phyloP scores from a whole-genome alignment of 345 rosid species.

The Brassica cretica region DNA sequence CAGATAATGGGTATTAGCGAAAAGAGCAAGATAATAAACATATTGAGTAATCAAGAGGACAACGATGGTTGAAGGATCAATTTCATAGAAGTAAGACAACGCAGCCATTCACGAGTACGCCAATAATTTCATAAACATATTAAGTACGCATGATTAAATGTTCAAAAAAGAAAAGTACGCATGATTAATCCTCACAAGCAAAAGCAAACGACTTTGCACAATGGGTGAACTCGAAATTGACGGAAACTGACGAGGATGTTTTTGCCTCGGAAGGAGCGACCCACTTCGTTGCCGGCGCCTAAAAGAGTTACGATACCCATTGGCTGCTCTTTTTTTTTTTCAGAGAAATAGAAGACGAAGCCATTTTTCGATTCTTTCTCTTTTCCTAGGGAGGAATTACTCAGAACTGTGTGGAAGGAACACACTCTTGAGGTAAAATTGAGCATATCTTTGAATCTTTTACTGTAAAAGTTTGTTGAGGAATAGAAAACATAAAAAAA shows the following conservation, averaged over 20 bases:
- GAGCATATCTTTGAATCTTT: background rate
- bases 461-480: conserved; percentile 20
- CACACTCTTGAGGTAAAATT: background rate
- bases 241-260: conserved; percentile 41
- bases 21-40: conserved; percentile 2
- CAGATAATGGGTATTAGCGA: too few relatives aligned
- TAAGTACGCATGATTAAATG: conserved; percentile 58
- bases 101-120: conserved; percentile 93
- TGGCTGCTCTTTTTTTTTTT: conserved; percentile 60
- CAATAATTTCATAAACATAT: too few relatives aligned
- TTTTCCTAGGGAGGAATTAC: background rate
- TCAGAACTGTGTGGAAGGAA: background rate
- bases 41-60: conserved; percentile 93
- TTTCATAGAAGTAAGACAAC: conserved; percentile 89
- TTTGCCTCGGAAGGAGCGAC: conserved; percentile 87
- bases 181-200: conserved; percentile 66
- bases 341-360: conserved; percentile 56
- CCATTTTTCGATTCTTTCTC: conserved; percentile 19
- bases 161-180: conserved; percentile 42
- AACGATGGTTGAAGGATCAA: conserved; percentile 84
- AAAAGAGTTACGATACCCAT: conserved; percentile 67
- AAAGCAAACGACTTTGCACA: background rate
- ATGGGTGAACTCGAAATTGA: background rate
- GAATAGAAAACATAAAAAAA: background rate
- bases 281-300: conserved; percentile 96